Evolutionary conservation across 2,329 filamentous ascomycete species (phyloP).

Genomic region (Ceratocystis ficicola): DNA sequence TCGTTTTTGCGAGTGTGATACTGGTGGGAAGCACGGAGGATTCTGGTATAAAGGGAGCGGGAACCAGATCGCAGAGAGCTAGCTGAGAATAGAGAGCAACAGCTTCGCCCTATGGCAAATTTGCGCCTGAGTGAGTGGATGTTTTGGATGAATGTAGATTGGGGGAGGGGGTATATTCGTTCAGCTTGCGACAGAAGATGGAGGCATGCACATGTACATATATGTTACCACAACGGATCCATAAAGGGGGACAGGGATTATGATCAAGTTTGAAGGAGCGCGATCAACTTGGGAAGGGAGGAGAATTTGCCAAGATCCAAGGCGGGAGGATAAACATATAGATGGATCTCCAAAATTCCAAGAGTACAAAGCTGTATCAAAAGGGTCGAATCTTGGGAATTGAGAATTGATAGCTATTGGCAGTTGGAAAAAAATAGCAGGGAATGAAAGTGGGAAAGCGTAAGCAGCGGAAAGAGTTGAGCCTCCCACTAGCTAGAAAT

Average conservation of each 20-base stretch:
- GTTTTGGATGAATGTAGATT: background rate
- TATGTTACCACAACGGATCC: background rate
- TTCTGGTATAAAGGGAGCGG: background rate
- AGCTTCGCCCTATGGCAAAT: background rate
- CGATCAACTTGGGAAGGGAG: background rate
- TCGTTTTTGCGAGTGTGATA: background rate
- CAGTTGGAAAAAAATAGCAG: background rate
- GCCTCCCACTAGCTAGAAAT: background rate
- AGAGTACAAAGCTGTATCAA: background rate
- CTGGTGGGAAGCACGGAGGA: background rate
- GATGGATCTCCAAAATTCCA: slow-evolving; percentile 3
- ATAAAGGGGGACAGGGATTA: slow-evolving; percentile 8
- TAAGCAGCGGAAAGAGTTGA: background rate
- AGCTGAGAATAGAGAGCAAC: background rate
- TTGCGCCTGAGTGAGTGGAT: background rate
- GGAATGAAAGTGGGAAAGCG: background rate
- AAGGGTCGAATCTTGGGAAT: background rate
- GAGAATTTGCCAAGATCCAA: slow-evolving; percentile 3
- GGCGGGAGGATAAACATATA: slow-evolving; percentile 2
- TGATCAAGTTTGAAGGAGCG: background rate
- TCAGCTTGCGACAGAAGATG: background rate
- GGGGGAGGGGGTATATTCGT: background rate
- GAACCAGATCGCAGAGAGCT: background rate
- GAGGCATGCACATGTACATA: background rate
- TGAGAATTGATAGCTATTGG: background rate